Evolutionary conservation across 2,329 filamentous ascomycete genomes (phyloP), one percentile per base, ranked within the genome.

Genomic region (Lachnellula occidentalis): DNA sequence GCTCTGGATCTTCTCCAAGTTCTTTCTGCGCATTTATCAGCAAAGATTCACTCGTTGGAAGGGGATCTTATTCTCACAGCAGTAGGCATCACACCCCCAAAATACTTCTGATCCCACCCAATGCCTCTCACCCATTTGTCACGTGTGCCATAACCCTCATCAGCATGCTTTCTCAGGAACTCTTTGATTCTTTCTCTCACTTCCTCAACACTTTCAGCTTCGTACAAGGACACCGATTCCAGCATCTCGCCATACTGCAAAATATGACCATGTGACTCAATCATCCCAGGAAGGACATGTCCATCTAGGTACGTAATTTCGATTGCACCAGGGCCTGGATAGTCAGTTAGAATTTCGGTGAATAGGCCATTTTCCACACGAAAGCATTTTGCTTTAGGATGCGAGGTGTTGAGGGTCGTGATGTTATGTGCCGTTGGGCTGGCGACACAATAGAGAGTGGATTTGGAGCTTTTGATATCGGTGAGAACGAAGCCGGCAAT

Each of bases 231-330:
- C 0, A 85, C 84, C 4, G 82, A 85, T 62, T 85, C 78, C 37
- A 88, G 71, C 63, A 85, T 84, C 69, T 88, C 83, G 49, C 82
- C 86, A 66, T 85, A 87, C 61, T 80, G 77, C 17, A 85, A 66
- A 47, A 88, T 70, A 65, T 88, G 86, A 0, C 83, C 86, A 66
- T 88, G 86, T 0, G 83, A 85, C 60, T 89, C 86, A 80, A 85
- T 88, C 1, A 89, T 72, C 0, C 85, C 85, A 0, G 86, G 86
- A 24, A 87, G 78, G 1, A 79, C 83, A 60, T 81, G 76, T 0
- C 82, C 83, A 5, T 69, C 59, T 12, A 73, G 62, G 21, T 69
- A 70, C 15, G 66, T 66, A 17, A 67, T 64, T 14, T 66, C 61
- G 21, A 67, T 62, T 0, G 66, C 67, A 8, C 64, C 65, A 15